Percentiles rank a stretch among this genome's conserved stretches.
Evolutionary conservation across 768 basidiomycete genomes (phyloP).

Genomic region (Naematelia aurantialba): DNA sequence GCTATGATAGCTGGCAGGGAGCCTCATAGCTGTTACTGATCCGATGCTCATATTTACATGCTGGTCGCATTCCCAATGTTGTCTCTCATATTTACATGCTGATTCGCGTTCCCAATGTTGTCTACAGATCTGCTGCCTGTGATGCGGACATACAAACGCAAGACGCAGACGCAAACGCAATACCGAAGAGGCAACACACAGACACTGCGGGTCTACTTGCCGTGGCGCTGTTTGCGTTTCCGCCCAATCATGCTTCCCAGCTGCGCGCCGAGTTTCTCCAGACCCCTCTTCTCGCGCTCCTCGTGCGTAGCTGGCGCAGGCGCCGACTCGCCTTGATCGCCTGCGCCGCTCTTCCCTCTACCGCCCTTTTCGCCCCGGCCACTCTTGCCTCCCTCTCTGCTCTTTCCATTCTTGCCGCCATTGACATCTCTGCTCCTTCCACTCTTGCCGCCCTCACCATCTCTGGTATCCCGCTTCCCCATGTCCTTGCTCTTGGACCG

Average conservation of each 20-base stretch:
- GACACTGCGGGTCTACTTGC: no score
- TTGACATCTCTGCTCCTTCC: conserved; percentile 17
- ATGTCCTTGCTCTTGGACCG: conserved; percentile 7
- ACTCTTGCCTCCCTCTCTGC: conserved; percentile 13
- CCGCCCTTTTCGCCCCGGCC: conserved; percentile 13
- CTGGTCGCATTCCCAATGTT: no score
- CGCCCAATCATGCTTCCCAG: conserved; percentile 73
- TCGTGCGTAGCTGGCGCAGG: conserved; percentile 3
- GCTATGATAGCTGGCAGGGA: no score
- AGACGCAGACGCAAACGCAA: no score
- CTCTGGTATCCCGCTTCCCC: conserved; percentile 9
- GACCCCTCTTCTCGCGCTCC: conserved; percentile 37
- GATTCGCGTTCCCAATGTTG: no score
- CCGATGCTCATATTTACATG: no score
- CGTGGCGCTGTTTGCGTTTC: conserved; percentile 67
- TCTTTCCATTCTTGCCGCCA: conserved; percentile 8
- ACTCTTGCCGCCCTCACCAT: conserved; percentile 19
- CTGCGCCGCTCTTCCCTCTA: conserved; percentile 42
- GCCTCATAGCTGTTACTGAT: no score
- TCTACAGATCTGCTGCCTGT: no score
- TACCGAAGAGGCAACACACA: no score
- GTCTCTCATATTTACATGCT: no score
- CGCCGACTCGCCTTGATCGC: conserved; percentile 48
- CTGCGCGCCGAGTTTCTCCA: conserved; percentile 50
- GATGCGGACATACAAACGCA: no score